Percentiles rank a stretch among this genome's conserved stretches.
These are phyloP conservation scores for Crithidia sp. DNA, from an alignment of 208 protist species.

Conservation along the genomic window DNA sequence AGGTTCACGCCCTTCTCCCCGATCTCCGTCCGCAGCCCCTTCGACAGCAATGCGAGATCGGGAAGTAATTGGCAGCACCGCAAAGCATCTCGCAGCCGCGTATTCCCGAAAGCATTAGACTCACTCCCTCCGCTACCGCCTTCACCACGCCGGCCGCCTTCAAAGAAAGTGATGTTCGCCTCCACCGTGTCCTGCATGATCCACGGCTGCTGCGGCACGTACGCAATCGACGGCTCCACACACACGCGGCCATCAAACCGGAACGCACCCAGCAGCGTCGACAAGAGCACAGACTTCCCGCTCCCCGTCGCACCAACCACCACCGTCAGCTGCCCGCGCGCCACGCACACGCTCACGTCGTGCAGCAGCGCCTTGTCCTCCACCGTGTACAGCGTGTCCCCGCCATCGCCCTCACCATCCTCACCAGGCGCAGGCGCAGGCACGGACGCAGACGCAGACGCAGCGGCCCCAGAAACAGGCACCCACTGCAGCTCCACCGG, in stretches of 20 bases:
- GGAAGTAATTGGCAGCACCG: too few relatives aligned
- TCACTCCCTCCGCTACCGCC: too few relatives aligned
- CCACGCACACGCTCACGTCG: conserved; percentile 33
- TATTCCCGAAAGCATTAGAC: too few relatives aligned
- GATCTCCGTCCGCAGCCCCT: conserved; percentile 50
- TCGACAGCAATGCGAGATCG: conserved; percentile 44
- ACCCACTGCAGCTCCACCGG: conserved; percentile 29
- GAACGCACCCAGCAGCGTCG: conserved; percentile 41
- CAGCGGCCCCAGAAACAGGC: conserved; percentile 2
- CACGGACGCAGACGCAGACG: background rate
- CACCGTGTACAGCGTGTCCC: conserved; percentile 14
- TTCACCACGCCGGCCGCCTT: conserved; percentile 17
- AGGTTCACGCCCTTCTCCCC: conserved; percentile 64
- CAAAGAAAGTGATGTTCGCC: conserved; percentile 94
- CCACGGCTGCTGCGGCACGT: conserved; percentile 92
- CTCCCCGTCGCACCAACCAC: conserved; percentile 46
- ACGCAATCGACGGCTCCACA: conserved; percentile 64
- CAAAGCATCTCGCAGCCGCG: too few relatives aligned
- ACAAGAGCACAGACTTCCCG: conserved; percentile 55
- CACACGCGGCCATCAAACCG: conserved; percentile 14
- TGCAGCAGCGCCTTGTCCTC: conserved; percentile 35
- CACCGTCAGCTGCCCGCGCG: conserved; percentile 38
- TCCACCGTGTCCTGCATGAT: conserved; percentile 93
- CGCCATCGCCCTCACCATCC: background rate
- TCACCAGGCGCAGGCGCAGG: background rate